phyloP scores from a whole-genome alignment of 1,284 basidiomycete species.

The Boletus chippewaensis region DNA sequence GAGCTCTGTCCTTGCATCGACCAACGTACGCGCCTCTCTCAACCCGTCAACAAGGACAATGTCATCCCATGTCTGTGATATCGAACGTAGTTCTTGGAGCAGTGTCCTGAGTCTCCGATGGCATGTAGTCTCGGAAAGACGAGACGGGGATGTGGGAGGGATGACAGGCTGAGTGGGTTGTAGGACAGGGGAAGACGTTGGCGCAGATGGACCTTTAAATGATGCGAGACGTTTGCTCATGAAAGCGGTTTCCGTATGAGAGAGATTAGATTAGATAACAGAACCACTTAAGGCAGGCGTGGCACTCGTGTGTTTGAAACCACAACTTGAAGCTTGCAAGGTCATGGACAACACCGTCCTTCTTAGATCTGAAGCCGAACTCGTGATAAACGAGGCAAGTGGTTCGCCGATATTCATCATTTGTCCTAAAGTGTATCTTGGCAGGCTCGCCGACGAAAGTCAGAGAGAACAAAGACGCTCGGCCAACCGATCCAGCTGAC shows the following conservation, averaged over 20 bases:
- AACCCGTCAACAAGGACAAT: slow-evolving; percentile 69
- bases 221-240: slow-evolving; percentile 55
- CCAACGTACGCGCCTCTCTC: slow-evolving; percentile 53
- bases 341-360: slow-evolving; percentile 37
- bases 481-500: slow-evolving; percentile 73
- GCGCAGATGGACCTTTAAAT: slow-evolving; percentile 70
- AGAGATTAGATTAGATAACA: slow-evolving; percentile 25
- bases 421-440: background rate
- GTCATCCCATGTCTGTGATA: slow-evolving; percentile 68
- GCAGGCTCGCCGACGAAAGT: slow-evolving; percentile 66
- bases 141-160: slow-evolving; percentile 47
- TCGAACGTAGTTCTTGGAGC: slow-evolving; percentile 55
- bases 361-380: slow-evolving; percentile 69
- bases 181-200: slow-evolving; percentile 55
- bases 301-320: background rate
- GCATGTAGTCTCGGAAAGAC: slow-evolving; percentile 55
- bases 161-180: slow-evolving; percentile 34
- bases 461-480: slow-evolving; percentile 61
- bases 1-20: slow-evolving; percentile 70
- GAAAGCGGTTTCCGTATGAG: background rate
- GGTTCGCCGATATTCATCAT: slow-evolving; percentile 1
- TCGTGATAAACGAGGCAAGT: slow-evolving; percentile 59
- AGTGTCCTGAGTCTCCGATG: slow-evolving; percentile 62
- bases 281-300: background rate
- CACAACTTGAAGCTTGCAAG: background rate